These are phyloP conservation scores for Leccinum angustisporum DNA, from an alignment of 1,284 basidiomycete genomes.

Conservation along the genomic window DNA sequence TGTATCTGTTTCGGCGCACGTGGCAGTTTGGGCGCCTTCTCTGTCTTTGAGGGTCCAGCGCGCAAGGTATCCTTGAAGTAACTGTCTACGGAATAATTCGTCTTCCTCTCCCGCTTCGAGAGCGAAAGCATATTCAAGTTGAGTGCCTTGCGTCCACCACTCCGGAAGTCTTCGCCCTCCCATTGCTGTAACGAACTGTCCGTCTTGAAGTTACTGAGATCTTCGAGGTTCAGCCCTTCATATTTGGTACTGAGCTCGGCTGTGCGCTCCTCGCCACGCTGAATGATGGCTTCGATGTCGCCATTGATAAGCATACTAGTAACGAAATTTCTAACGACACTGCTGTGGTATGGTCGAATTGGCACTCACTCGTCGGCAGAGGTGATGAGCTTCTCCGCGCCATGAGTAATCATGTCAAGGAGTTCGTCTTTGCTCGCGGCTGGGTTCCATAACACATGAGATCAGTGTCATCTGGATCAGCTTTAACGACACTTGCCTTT, in stretches of 20 bases:
- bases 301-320: constrained; percentile 79
- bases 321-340: background rate
- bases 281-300: constrained; percentile 94
- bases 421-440: constrained; percentile 96
- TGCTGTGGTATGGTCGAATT: background rate
- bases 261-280: constrained; percentile 90
- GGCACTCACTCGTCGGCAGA: constrained; percentile 57
- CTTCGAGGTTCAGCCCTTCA: constrained; percentile 86
- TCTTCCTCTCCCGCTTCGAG: constrained; percentile 94
- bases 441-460: constrained; percentile 25
- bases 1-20: constrained; percentile 88
- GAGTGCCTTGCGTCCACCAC: constrained; percentile 67
- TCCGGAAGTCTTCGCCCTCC: constrained; percentile 95
- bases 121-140: constrained; percentile 86
- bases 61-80: constrained; percentile 95
- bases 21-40: constrained; percentile 83
- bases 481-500: constrained; percentile 49
- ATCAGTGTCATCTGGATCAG: background rate
- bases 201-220: constrained; percentile 95
- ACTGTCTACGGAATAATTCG: constrained; percentile 92
- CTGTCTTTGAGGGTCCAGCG: constrained; percentile 73
- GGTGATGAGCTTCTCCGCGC: constrained; percentile 96
- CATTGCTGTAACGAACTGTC: constrained; percentile 89
- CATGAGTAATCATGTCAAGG: constrained; percentile 98
- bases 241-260: constrained; percentile 90